These are phyloP conservation scores for Vigna nakashimae DNA, from an alignment of 306 rosid species.

Conservation along the genomic window DNA sequence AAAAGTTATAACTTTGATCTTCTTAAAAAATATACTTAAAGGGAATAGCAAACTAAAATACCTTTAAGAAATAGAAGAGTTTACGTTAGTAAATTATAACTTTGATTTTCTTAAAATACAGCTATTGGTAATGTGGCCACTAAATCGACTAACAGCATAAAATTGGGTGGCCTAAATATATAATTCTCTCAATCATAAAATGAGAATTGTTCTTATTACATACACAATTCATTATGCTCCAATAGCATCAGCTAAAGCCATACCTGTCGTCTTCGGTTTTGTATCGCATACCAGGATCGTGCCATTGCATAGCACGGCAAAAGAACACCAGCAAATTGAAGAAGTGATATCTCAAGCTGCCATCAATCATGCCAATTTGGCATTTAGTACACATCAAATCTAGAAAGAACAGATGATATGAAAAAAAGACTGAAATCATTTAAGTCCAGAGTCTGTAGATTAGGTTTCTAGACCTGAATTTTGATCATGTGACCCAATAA, in stretches of 20 bases:
- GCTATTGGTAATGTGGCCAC: too few relatives aligned
- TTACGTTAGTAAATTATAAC: too few relatives aligned
- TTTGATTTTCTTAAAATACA: too few relatives aligned
- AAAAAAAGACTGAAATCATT: not conserved
- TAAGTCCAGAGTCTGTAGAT: not conserved
- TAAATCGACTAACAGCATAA: too few relatives aligned
- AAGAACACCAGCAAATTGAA: conserved; percentile 50
- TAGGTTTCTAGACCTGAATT: conserved; percentile 13
- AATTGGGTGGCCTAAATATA: too few relatives aligned
- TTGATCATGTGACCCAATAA: not conserved
- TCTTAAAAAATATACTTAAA: too few relatives aligned
- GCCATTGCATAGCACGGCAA: conserved; percentile 54
- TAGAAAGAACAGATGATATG: not conserved
- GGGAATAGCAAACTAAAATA: too few relatives aligned
- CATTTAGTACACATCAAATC: not conserved
- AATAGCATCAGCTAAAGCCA: not conserved
- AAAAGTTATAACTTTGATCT: too few relatives aligned
- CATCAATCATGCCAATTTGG: conserved; percentile 1
- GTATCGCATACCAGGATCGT: conserved; percentile 48
- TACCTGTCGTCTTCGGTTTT: conserved; percentile 51
- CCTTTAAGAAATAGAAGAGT: too few relatives aligned
- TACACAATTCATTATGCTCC: not conserved
- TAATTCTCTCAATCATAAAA: too few relatives aligned
- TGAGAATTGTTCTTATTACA: not conserved
- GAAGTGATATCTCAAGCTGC: conserved; percentile 52